Conservation (phyloP, 768 basidiomycete species). For the Coprinopsis cinerea region DNA sequence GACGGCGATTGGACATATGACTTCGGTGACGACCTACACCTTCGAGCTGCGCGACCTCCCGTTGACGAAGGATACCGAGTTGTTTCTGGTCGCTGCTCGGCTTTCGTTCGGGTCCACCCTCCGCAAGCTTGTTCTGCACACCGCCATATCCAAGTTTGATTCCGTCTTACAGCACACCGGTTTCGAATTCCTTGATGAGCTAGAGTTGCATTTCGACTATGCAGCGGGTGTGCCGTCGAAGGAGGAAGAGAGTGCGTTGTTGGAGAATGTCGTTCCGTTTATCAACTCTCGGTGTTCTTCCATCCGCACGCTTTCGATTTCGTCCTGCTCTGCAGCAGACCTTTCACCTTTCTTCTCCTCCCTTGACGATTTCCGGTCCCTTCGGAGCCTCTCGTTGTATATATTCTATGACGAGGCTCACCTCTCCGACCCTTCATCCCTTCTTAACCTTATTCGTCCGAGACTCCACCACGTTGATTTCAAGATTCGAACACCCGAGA, state of each 20-base stretch:
- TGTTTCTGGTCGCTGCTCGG: constrained; percentile 24
- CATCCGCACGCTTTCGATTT: constrained; percentile 27
- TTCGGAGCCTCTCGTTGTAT: constrained; percentile 19
- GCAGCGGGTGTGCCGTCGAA: background rate
- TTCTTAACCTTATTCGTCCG: constrained; percentile 18
- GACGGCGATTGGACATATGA: constrained; percentile 28
- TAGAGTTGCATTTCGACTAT: constrained; percentile 31
- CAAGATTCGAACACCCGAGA: constrained; percentile 8
- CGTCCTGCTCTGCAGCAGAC: constrained; percentile 26
- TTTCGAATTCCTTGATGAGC: constrained; percentile 26
- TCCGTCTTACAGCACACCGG: constrained; percentile 22
- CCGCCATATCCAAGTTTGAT: constrained; percentile 26
- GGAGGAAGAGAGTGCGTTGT: constrained; percentile 3
- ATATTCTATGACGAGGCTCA: constrained; percentile 18
- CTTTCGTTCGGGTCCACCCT: constrained; percentile 25
- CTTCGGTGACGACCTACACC: constrained; percentile 25
- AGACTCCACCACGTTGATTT: constrained; percentile 21
- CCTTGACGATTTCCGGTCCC: constrained; percentile 20
- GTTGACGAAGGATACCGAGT: constrained; percentile 21
- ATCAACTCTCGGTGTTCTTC: constrained; percentile 21
- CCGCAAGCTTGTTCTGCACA: constrained; percentile 27
- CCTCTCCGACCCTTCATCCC: constrained; percentile 20
- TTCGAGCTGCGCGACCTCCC: constrained; percentile 36
- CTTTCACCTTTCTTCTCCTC: constrained; percentile 27
- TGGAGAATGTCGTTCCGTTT: constrained; percentile 24